Evolutionary conservation across 805 yeast species (phyloP).

Genomic region (Candida boleticola): DNA sequence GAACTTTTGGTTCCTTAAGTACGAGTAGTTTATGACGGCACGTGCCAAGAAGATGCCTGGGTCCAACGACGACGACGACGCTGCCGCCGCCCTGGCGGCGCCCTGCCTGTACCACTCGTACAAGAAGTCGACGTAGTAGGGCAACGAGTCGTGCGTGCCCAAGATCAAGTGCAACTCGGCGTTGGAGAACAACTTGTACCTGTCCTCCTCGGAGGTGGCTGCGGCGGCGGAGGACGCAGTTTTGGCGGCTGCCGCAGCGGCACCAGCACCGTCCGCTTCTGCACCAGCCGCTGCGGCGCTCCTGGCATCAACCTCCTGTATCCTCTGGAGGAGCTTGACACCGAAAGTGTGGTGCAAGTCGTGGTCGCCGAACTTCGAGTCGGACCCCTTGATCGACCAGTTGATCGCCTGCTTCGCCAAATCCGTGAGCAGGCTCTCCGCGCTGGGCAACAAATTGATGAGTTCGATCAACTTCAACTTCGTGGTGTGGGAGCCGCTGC

Average conservation of each 20-base stretch:
- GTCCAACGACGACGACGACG: slow-evolving; percentile 21
- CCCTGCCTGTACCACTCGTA: slow-evolving; percentile 32
- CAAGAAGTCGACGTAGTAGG: slow-evolving; percentile 43
- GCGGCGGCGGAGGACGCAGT: neutral
- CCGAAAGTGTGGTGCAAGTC: slow-evolving; percentile 76
- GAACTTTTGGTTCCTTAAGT: slow-evolving; percentile 62
- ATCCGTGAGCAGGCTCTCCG: slow-evolving; percentile 53
- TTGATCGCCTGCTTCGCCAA: slow-evolving; percentile 62
- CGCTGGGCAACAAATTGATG: slow-evolving; percentile 42
- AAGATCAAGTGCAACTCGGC: slow-evolving; percentile 73
- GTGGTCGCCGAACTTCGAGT: slow-evolving; percentile 65
- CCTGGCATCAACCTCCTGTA: slow-evolving; percentile 5
- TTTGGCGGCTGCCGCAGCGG: slow-evolving; percentile 1
- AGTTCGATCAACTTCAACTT: slow-evolving; percentile 49
- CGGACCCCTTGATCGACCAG: slow-evolving; percentile 57
- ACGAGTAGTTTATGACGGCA: slow-evolving; percentile 72
- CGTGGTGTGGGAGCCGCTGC: slow-evolving; percentile 25
- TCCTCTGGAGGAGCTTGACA: slow-evolving; percentile 49
- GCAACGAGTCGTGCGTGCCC: slow-evolving; percentile 57
- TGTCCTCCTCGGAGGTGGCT: slow-evolving; percentile 19
- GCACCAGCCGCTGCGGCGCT: slow-evolving; percentile 10
- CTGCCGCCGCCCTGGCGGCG: neutral
- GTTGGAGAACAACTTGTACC: slow-evolving; percentile 48
- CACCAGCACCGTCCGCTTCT: neutral
- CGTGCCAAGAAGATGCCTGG: slow-evolving; percentile 47